Conservation (phyloP, 2,329 filamentous ascomycete species). For the Lachnellula arida region DNA sequence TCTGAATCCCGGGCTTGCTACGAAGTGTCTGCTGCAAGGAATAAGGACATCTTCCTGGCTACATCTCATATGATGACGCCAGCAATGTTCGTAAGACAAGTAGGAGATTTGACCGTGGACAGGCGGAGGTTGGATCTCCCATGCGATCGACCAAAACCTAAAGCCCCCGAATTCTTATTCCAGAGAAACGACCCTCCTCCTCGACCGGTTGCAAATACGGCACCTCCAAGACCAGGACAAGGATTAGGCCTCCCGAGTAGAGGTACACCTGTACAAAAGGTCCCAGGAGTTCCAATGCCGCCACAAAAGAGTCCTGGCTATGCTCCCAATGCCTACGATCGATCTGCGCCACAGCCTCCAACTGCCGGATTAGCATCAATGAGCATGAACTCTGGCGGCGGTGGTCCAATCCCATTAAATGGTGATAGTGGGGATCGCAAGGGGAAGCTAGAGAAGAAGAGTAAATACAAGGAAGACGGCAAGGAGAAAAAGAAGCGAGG, state of each 20-base stretch:
- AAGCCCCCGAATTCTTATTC: constrained; percentile 80
- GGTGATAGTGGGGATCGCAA: constrained; percentile 26
- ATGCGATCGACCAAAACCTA: constrained; percentile 71
- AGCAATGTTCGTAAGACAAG: constrained; percentile 73
- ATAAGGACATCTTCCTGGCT: constrained; percentile 79
- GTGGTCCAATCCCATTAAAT: constrained; percentile 26
- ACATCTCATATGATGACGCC: constrained; percentile 93
- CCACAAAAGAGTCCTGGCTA: constrained; percentile 20
- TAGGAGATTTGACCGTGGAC: constrained; percentile 73
- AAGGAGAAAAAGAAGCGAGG: constrained; percentile 56
- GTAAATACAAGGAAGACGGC: constrained; percentile 40
- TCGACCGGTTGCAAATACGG: constrained; percentile 31
- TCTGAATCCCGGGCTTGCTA: constrained; percentile 88
- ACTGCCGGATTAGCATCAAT: constrained; percentile 24
- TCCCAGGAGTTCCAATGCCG: constrained; percentile 22
- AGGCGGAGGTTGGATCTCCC: constrained; percentile 76
- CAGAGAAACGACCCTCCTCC: constrained; percentile 60
- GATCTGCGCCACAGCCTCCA: constrained; percentile 25
- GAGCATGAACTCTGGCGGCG: constrained; percentile 22
- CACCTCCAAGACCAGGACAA: constrained; percentile 16
- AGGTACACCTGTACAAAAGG: constrained; percentile 26
- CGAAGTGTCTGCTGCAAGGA: constrained; percentile 67
- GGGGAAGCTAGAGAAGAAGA: constrained; percentile 46
- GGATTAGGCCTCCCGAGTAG: constrained; percentile 13
- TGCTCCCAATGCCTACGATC: constrained; percentile 14